Evolutionary conservation across 345 rosid species (phyloP), one percentile per base, ranked within the genome.

Genomic region (Lagerstroemia speciosa): DNA sequence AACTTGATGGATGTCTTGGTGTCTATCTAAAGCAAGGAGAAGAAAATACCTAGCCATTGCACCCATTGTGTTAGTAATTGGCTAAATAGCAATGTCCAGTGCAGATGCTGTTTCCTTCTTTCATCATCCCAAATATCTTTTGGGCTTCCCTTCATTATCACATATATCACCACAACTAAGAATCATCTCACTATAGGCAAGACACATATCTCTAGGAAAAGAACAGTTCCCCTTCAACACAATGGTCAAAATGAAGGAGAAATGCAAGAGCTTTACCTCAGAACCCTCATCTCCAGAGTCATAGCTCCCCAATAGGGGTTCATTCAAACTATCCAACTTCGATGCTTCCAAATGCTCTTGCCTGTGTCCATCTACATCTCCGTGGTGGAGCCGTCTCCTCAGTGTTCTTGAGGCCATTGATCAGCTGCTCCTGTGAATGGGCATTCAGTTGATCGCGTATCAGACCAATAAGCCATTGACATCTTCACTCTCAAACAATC

Each of bases 51-150:
- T 79, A 93, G 73, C 97, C 94, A 93, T 68, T 91, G 98, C 16
- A 91, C 88, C 98, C 98, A 93, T 78, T 91, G 96, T 2, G 85
- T 79, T 73, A 91, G 85, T 78, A 91, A 71, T 71, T 87, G 86
- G 65, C 92, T 78, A 72, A 91, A 86, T 45, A 91, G 66, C 62
- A 83, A 67, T 0, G 86, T 80, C 97, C 98, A 93, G 65, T 86
- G 97, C 41, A 89, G 73, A 14, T 65, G 84, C 65, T 87, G 88
- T 83, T 78, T 84, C 73, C 75, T 82, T 71, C 73, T 80, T 76
- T 87, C 97, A 60, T 82, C 93, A 75, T 82, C 85, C 94, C 85
- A 86, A 43, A 81, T 72, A 68, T 86, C 94, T 73, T 83, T 75
- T 22, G 76, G 77, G 34, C 27, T 78, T 19, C 65, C 81, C 96